Evolutionary conservation across 2,329 filamentous ascomycete species (phyloP).

Genomic region (Pochonia chlamydosporia): DNA sequence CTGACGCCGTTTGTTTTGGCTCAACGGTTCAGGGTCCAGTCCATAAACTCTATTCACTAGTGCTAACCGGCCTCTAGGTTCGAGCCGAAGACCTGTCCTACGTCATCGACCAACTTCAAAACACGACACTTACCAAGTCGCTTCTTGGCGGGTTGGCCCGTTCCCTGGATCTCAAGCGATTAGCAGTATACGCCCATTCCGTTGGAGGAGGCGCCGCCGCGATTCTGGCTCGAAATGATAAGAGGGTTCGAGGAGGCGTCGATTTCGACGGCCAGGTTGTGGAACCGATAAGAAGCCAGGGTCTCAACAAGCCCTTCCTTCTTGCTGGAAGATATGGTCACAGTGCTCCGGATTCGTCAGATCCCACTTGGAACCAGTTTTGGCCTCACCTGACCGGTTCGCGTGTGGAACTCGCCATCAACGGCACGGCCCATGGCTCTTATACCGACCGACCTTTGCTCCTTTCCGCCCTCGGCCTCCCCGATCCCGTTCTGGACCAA

Average conservation of each 20-base stretch:
- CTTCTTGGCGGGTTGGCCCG: constrained; percentile 17
- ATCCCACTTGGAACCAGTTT: constrained; percentile 25
- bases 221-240: neutral
- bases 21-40: too few relatives aligned
- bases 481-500: constrained; percentile 5
- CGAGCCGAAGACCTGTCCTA: constrained; percentile 31
- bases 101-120: constrained; percentile 25
- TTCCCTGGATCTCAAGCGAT: constrained; percentile 14
- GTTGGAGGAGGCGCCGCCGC: constrained; percentile 33
- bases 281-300: constrained; percentile 12
- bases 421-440: constrained; percentile 22
- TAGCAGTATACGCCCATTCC: constrained; percentile 30
- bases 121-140: constrained; percentile 10
- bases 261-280: constrained; percentile 34
- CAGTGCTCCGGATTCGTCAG: constrained; percentile 21
- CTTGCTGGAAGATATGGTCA: constrained; percentile 25
- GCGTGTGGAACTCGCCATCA: constrained; percentile 18
- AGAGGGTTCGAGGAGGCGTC: constrained; percentile 27
- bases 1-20: too few relatives aligned
- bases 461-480: constrained; percentile 16
- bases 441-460: constrained; percentile 26
- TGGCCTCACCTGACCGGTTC: constrained; percentile 19
- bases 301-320: constrained; percentile 19
- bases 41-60: neutral
- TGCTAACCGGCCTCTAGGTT: constrained; percentile 7